Conservation (phyloP, 2,329 filamentous ascomycete genomes). For the Clonostachys byssicola region DNA sequence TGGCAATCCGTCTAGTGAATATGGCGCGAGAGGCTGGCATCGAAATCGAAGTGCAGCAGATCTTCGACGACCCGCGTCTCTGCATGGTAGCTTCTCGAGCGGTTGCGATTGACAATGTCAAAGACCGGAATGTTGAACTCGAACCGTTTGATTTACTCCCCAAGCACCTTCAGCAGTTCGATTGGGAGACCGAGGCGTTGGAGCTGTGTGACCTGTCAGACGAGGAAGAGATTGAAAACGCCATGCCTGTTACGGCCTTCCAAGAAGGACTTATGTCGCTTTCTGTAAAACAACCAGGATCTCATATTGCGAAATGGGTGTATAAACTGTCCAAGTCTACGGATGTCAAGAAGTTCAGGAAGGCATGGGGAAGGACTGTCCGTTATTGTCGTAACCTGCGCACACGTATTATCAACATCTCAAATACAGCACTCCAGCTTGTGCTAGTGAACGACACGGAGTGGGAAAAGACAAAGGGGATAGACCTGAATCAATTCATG, state of each 20-base stretch:
- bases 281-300: constrained; percentile 17
- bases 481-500: background rate
- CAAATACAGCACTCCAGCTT: constrained; percentile 1
- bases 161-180: background rate
- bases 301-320: constrained; percentile 15
- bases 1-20: constrained; percentile 14
- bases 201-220: constrained; percentile 1
- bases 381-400: constrained; percentile 7
- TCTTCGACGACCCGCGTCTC: background rate
- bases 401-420: constrained; percentile 9
- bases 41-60: background rate
- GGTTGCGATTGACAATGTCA: background rate
- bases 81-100: background rate
- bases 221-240: constrained; percentile 6
- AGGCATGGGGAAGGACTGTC: constrained; percentile 9
- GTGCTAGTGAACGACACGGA: constrained; percentile 4
- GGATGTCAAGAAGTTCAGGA: constrained; percentile 7
- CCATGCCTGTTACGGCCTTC: background rate
- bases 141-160: background rate
- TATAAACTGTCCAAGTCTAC: constrained; percentile 8
- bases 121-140: background rate
- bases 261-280: constrained; percentile 21
- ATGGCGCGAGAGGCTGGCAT: constrained; percentile 15
- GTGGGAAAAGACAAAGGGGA: background rate
- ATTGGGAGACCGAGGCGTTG: constrained; percentile 1